phyloP scores from a whole-genome alignment of 1,139 yeast genomes.

The Kodamaea suecica region DNA sequence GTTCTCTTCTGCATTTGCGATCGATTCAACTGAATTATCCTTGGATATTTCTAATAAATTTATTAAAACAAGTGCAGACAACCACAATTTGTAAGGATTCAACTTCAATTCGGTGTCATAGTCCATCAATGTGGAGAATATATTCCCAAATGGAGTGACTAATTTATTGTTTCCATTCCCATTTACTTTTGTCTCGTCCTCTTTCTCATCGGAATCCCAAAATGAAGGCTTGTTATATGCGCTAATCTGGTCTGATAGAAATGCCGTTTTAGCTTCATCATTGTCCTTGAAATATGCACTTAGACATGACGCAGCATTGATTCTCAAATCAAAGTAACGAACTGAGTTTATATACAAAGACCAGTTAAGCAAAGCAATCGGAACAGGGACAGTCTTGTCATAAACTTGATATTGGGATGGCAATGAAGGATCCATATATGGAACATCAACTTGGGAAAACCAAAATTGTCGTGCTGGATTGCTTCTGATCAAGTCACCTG shows the following conservation, averaged over 20 bases:
- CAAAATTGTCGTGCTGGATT: conserved; percentile 62
- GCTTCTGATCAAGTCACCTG: conserved; percentile 71
- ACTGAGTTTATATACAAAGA: conserved; percentile 73
- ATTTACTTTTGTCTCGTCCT: conserved; percentile 4
- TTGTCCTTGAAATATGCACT: conserved; percentile 69
- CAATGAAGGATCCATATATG: conserved; percentile 81
- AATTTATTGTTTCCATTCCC: conserved; percentile 4
- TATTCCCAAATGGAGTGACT: conserved; percentile 42
- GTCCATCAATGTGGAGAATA: conserved; percentile 69
- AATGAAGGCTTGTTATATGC: conserved; percentile 36
- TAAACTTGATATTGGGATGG: conserved; percentile 45
- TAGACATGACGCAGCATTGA: conserved; percentile 64
- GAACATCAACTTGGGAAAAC: conserved; percentile 83
- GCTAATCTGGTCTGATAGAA: conserved; percentile 62
- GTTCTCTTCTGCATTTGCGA: conserved; percentile 45
- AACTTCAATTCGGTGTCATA: conserved; percentile 72
- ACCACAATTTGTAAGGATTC: conserved; percentile 89
- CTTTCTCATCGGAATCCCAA: conserved; percentile 13
- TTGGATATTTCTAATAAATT: conserved; percentile 47
- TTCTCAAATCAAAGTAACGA: conserved; percentile 76
- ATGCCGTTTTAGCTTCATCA: conserved; percentile 55
- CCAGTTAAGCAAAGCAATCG: conserved; percentile 80
- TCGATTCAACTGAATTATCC: not conserved
- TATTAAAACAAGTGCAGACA: conserved; percentile 67
- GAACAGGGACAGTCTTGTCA: conserved; percentile 54